Percentiles rank a stretch among this genome's conserved stretches.
Conservation (phyloP, 306 rosid genomes). For the Nissolia schottii region DNA sequence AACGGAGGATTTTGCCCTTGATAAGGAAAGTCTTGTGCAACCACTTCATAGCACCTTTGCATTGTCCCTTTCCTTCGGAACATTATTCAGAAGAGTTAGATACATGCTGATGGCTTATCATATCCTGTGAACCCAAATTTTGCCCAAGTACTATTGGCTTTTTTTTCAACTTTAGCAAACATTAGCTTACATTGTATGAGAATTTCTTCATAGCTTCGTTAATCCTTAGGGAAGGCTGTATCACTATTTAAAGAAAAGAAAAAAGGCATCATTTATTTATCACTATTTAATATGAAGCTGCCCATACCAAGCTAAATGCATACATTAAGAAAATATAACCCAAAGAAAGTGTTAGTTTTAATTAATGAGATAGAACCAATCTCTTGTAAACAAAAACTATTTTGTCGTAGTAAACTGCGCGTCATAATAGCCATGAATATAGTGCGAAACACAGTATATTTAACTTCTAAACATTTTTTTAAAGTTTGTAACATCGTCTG, state of each 20-base stretch:
- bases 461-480: too few relatives aligned
- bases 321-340: too few relatives aligned
- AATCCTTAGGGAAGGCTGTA: not conserved
- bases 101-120: not conserved
- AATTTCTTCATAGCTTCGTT: not conserved
- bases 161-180: not conserved
- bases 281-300: too few relatives aligned
- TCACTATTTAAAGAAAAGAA: not conserved
- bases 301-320: too few relatives aligned
- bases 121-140: not conserved
- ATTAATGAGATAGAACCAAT: too few relatives aligned
- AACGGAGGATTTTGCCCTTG: conserved; percentile 6
- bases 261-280: not conserved
- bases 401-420: too few relatives aligned
- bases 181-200: not conserved
- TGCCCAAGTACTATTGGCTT: not conserved
- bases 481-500: too few relatives aligned
- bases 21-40: not conserved
- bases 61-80: not conserved
- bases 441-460: too few relatives aligned
- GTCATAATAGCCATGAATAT: too few relatives aligned
- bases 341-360: too few relatives aligned
- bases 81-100: not conserved
- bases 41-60: not conserved
- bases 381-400: too few relatives aligned